A percentile compares a stretch with the other conserved stretches of the same genome.
These are phyloP conservation scores for Didymella keratinophila DNA, from an alignment of 2,329 filamentous ascomycete genomes.

Conservation along the genomic window DNA sequence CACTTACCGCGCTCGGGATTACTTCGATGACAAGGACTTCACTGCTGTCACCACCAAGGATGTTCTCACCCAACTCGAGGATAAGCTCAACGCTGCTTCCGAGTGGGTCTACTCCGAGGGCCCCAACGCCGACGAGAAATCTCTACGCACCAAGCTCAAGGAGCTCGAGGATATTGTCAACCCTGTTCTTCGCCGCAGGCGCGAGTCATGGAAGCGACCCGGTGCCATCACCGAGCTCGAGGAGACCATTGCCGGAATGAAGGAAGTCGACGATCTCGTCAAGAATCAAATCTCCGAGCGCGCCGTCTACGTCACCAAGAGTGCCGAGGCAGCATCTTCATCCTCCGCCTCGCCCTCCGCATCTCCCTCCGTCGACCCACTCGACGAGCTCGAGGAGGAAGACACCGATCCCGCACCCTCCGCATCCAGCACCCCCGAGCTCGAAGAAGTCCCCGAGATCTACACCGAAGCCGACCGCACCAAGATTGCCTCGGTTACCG, in stretches of 20 bases:
- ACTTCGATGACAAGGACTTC: conserved; percentile 80
- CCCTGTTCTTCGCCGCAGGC: conserved; percentile 77
- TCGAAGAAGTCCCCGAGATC: conserved; percentile 55
- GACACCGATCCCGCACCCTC: conserved; percentile 61
- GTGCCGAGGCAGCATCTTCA: conserved; percentile 45
- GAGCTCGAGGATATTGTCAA: conserved; percentile 78
- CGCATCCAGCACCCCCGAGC: conserved; percentile 42
- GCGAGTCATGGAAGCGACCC: conserved; percentile 76
- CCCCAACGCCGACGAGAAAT: conserved; percentile 74
- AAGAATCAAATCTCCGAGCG: conserved; percentile 77
- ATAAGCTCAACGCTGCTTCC: conserved; percentile 72
- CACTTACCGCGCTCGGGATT: conserved; percentile 86
- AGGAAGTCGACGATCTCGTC: conserved; percentile 73
- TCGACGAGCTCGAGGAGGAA: conserved; percentile 78
- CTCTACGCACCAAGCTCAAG: conserved; percentile 78
- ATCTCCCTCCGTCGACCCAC: conserved; percentile 56
- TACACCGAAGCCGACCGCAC: conserved; percentile 78
- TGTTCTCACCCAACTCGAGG: conserved; percentile 71
- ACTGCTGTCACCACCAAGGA: conserved; percentile 72
- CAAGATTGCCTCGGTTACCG: conserved; percentile 68
- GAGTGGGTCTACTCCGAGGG: conserved; percentile 95
- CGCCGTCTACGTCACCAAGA: conserved; percentile 57
- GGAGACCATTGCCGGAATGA: conserved; percentile 74
- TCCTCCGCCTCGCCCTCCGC: conserved; percentile 56
- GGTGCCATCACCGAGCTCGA: conserved; percentile 72